phyloP scores from a whole-genome alignment of 176 grass and related monocot genomes.

The Elymus sibiricus region DNA sequence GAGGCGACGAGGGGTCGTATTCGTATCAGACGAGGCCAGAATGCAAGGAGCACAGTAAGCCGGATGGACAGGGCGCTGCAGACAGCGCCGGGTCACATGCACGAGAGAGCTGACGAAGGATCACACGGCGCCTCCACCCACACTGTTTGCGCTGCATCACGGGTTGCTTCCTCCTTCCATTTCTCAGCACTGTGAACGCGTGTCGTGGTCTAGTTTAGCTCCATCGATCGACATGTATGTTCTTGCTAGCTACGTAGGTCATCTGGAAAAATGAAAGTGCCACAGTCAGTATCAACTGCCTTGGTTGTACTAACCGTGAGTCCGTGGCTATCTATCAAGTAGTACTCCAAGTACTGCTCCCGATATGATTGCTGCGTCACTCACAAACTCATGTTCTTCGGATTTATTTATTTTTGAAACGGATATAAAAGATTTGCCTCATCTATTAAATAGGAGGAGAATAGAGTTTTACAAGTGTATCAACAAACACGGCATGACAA shows the following conservation, averaged over 20 bases:
- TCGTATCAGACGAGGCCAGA: no score
- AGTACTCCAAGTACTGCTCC: background rate
- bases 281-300: background rate
- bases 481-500: no score
- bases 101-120: background rate
- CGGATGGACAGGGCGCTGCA: background rate
- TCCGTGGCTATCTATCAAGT: background rate
- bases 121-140: no score
- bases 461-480: no score
- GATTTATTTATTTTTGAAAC: background rate
- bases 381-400: background rate
- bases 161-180: background rate
- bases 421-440: no score
- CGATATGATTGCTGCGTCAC: background rate
- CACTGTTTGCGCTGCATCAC: no score
- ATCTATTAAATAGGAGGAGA: no score
- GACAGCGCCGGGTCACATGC: background rate
- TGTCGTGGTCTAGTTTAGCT: background rate
- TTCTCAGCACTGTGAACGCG: background rate
- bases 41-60: no score
- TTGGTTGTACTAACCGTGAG: background rate
- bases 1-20: no score
- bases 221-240: no score
- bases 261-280: background rate
- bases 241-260: no score